A percentile compares a stretch with the other conserved stretches of the same genome.
These are phyloP conservation scores for Cladorrhinum sp. DNA, from an alignment of 2,329 filamentous ascomycete species.

Conservation along the genomic window DNA sequence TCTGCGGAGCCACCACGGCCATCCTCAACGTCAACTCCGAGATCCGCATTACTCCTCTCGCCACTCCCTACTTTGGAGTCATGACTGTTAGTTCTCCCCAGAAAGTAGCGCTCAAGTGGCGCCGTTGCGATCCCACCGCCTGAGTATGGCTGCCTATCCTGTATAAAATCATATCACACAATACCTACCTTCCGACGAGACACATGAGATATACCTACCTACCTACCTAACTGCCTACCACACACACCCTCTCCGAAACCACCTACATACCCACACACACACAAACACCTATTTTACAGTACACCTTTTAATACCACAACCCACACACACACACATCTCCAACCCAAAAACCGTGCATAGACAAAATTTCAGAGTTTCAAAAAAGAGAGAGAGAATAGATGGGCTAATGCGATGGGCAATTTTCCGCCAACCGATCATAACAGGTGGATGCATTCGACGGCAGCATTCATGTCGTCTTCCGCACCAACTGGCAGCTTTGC, in stretches of 20 bases:
- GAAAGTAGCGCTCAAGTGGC: conserved; percentile 17
- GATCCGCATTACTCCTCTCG: conserved; percentile 29
- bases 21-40: conserved; percentile 32
- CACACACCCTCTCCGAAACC: neutral
- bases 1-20: conserved; percentile 27
- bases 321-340: neutral
- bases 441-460: conserved; percentile 31
- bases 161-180: neutral
- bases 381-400: conserved; percentile 9
- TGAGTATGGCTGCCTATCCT: neutral
- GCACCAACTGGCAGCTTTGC: conserved; percentile 25
- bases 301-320: neutral
- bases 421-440: conserved; percentile 1
- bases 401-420: conserved; percentile 18
- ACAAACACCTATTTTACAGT: neutral
- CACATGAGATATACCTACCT: neutral
- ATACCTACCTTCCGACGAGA: neutral
- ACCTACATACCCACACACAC: neutral
- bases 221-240: neutral
- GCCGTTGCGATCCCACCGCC: conserved; percentile 13
- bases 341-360: neutral
- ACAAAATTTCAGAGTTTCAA: conserved; percentile 1
- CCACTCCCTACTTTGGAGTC: conserved; percentile 25
- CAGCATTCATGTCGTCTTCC: conserved; percentile 28
- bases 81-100: conserved; percentile 29